Evolutionary conservation across 2,329 filamentous ascomycete genomes (phyloP).

Genomic region (Diplodia seriata): DNA sequence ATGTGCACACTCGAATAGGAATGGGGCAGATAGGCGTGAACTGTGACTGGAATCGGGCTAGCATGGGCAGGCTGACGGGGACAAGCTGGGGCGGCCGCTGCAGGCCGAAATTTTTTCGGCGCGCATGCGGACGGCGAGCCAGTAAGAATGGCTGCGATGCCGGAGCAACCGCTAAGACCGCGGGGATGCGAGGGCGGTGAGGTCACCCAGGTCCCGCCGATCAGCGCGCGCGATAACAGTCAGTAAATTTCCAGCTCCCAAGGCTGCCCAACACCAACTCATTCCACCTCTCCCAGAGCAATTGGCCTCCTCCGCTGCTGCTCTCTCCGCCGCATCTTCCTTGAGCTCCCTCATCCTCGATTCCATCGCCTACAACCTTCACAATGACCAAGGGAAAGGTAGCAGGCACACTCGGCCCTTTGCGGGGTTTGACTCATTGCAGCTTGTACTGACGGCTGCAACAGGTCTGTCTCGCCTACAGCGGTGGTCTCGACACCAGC

Average conservation of each 20-base stretch:
- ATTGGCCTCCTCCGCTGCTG: constrained; percentile 22
- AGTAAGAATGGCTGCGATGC: constrained; percentile 27
- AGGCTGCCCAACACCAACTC: constrained; percentile 19
- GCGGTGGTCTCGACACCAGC: constrained; percentile 65
- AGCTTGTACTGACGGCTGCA: constrained; percentile 21
- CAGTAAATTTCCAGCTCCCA: constrained; percentile 32
- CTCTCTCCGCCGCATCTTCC: not conserved
- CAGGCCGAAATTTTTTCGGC: constrained; percentile 22
- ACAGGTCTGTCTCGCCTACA: constrained; percentile 34
- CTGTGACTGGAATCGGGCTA: constrained; percentile 8
- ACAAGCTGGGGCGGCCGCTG: constrained; percentile 11
- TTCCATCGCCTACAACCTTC: not conserved
- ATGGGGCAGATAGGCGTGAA: constrained; percentile 5
- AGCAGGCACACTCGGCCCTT: not conserved
- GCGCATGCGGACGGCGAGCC: constrained; percentile 14
- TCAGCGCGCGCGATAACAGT: constrained; percentile 30
- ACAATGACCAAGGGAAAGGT: constrained; percentile 33
- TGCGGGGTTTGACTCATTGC: constrained; percentile 27
- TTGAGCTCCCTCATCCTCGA: not conserved
- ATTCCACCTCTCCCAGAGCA: constrained; percentile 16
- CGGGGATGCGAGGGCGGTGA: constrained; percentile 31
- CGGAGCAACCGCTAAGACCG: constrained; percentile 9
- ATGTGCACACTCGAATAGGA: constrained; percentile 25
- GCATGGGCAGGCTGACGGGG: not conserved
- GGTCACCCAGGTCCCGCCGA: constrained; percentile 28